Evolutionary conservation across 768 basidiomycete genomes (phyloP).

Genomic region (Xanthoconium purpureum): DNA sequence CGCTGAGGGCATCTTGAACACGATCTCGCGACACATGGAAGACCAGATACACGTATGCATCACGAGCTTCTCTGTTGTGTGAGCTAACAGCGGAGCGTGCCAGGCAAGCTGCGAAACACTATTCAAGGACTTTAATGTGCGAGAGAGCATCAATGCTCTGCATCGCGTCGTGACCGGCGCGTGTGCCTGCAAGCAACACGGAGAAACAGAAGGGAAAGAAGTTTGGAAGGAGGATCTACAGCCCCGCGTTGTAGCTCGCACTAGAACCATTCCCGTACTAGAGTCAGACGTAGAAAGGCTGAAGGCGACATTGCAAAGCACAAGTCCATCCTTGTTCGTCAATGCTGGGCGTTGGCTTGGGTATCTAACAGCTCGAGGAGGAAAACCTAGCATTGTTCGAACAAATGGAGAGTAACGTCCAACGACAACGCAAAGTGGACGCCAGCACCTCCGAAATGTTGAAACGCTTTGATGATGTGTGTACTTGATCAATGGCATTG

Average conservation of each 20-base stretch:
- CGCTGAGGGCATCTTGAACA: conserved; percentile 57
- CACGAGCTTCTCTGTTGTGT: not conserved
- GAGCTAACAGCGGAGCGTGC: not conserved
- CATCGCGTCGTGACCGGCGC: conserved; percentile 71
- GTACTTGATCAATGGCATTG: conserved; percentile 8
- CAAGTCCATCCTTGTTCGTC: conserved; percentile 11
- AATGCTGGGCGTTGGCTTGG: not conserved
- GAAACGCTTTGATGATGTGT: conserved; percentile 52
- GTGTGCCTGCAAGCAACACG: conserved; percentile 47
- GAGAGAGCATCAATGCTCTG: conserved; percentile 66
- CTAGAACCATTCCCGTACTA: conserved; percentile 61
- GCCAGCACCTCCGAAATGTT: conserved; percentile 45
- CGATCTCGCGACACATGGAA: conserved; percentile 71
- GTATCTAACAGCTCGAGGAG: conserved; percentile 47
- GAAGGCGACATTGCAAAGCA: conserved; percentile 36
- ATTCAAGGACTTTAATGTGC: conserved; percentile 63
- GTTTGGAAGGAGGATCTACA: conserved; percentile 64
- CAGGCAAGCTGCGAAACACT: conserved; percentile 67
- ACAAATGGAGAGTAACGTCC: conserved; percentile 48
- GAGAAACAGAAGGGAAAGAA: conserved; percentile 44
- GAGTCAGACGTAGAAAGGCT: conserved; percentile 41
- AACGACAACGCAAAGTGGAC: conserved; percentile 45
- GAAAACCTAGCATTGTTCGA: conserved; percentile 49
- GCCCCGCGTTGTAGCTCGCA: conserved; percentile 59
- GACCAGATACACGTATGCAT: conserved; percentile 46